Base-by-base conservation (phyloP, 176 grass and related monocot genomes). In the Panicum miliaceum region DNA sequence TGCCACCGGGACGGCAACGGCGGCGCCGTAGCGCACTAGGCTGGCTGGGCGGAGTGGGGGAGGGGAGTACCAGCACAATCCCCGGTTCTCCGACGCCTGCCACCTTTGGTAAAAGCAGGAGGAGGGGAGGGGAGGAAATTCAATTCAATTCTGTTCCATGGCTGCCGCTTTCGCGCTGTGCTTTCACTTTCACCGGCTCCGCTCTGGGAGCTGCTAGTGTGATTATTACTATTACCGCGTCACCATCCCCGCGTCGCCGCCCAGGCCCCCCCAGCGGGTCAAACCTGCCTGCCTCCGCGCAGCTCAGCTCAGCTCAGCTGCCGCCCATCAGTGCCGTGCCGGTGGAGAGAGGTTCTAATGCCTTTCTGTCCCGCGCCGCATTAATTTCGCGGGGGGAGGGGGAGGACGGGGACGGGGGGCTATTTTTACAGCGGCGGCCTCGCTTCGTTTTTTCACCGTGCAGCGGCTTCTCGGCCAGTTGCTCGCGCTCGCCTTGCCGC, bases 341-440 rank as follows among this genome's bases (percentile, higher is more conserved):
- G 72, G 12, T 40, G 14, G 23, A 15, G 76, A 81, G 79, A 41
- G 77, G 78, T 86, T 90, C 83, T 90, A 86, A 90, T 82, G 88
- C 84, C 79, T 82, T 90, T 86, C 88, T 90, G 88, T 90, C 84
- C 64, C 88, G 3, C 20, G 10, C 73, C 84, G 13, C 83, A 90
- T 86, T 83, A 53, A 78, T 47, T 77, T 73, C 53, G 66, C 35
- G 53, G 18, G 36, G 68, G 36, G 52, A 38, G 46, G 27, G 40
- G n/a, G n/a, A 6, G n/a, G 23, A 6, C 10, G 19, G 13, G 35
- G 18, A 12, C 51, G 18, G 38, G 36, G 19, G 2, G 12, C 7
- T 6, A 6, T 79, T 79, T 79, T 84, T 59, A 47, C 47, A 7
- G 27, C 20, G 46, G 6, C 27, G 38, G 19, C 71, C 46, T 13